phyloP scores from a whole-genome alignment of 2,329 filamentous ascomycete genomes.

The Verticillium nonalfalfae region DNA sequence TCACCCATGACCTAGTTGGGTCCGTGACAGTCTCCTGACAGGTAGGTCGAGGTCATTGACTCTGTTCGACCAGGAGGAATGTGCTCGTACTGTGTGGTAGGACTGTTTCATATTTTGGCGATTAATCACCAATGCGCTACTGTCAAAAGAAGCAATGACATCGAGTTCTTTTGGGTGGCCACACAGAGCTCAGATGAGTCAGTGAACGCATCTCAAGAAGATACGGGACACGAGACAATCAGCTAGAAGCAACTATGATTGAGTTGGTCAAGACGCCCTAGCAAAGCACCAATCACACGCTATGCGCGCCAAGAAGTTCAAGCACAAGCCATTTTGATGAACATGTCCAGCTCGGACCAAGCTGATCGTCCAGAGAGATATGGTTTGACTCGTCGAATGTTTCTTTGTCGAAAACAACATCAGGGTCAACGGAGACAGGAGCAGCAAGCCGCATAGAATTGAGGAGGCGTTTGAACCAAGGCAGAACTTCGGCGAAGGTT shows the following conservation, averaged over 20 bases:
- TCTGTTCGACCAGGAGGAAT: not conserved
- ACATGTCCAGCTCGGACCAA: not conserved
- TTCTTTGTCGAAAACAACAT: not conserved
- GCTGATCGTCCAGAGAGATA: not conserved
- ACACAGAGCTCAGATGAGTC: not conserved
- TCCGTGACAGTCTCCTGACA: not conserved
- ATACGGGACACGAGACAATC: not conserved
- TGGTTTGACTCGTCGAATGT: too few relatives aligned
- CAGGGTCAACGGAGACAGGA: not conserved
- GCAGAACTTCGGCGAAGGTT: not conserved
- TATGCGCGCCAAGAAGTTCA: not conserved
- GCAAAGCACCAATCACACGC: not conserved
- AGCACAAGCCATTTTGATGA: not conserved
- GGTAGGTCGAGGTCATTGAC: not conserved
- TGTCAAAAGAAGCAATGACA: not conserved
- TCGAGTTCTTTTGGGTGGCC: not conserved
- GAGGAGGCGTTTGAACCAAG: not conserved
- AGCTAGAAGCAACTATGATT: not conserved
- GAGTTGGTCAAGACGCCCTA: not conserved
- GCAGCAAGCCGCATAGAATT: too few relatives aligned
- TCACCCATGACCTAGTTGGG: not conserved
- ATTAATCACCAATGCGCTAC: not conserved
- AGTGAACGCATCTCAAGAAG: not conserved
- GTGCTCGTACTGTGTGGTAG: not conserved
- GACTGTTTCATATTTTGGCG: not conserved